Evolutionary conservation across 2,329 filamentous ascomycete species (phyloP).

Genomic region (Colletotrichum tofieldiae): DNA sequence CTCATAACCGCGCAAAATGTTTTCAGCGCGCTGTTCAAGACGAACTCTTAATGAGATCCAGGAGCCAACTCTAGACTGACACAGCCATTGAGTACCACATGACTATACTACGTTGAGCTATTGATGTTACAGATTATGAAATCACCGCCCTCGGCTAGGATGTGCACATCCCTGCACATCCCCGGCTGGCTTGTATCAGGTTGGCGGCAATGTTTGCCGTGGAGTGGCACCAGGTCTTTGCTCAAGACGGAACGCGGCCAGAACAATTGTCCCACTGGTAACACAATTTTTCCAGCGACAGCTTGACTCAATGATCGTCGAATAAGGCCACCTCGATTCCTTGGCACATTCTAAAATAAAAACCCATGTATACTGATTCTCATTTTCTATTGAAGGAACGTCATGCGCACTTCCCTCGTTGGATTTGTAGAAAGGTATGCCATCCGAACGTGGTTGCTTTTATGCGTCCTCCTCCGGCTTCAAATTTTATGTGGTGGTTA

Average conservation of each 20-base stretch:
- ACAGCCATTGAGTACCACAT: conserved; percentile 5
- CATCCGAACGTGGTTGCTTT: too few relatives aligned
- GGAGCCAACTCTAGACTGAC: neutral
- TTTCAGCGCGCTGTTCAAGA: neutral
- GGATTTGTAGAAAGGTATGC: too few relatives aligned
- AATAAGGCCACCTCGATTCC: neutral
- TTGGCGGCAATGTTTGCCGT: conserved; percentile 34
- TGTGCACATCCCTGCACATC: conserved; percentile 5
- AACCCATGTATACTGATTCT: neutral
- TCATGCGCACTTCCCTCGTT: neutral
- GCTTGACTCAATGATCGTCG: neutral
- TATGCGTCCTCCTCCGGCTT: too few relatives aligned
- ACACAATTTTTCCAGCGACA: neutral
- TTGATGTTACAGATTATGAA: conserved; percentile 1
- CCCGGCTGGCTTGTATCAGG: conserved; percentile 19
- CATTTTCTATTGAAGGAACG: neutral
- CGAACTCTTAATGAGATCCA: neutral
- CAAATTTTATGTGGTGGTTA: too few relatives aligned
- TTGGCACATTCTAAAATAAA: neutral
- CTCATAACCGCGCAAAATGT: conserved; percentile 11
- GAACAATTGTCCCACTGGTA: neutral
- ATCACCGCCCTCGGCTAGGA: neutral
- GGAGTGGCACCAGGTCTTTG: neutral
- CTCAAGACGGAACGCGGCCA: neutral
- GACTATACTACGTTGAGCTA: conserved; percentile 4